Evolutionary conservation across 2,329 filamentous ascomycete species (phyloP), one percentile per base, ranked within the genome.

Genomic region (Hypoxylon sp.): DNA sequence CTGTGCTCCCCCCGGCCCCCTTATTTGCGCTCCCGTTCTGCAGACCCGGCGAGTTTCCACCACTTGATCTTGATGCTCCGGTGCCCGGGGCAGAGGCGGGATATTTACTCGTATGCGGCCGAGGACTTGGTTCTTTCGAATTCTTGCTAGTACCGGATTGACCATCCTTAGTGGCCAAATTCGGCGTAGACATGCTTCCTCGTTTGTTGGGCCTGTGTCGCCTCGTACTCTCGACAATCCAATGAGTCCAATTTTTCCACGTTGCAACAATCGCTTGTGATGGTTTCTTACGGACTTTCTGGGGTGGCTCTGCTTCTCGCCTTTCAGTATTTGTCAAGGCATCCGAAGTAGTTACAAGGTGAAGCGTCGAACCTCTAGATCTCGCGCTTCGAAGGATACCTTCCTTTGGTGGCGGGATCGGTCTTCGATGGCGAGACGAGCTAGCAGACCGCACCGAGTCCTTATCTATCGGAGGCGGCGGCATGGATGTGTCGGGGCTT

Each of bases 351-450:
- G 91, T 91, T 39, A 96, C 93, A 4, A 96, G 86, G 74, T 97
- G 93, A 30, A 97, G 84, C 67, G 93, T 95, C 69, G 93, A 97
- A 44, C 92, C 91, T 63, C 92, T 85, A 68, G 91, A 91, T 70
- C 90, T 84, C 62, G 91, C 88, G 66, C 88, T 89, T 68, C 88
- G 82, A 58, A 90, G 76, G 10, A 87, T 79, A 13, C 88, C 87
- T 75, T 97, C 94, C 76, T 97, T 97, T 1, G 94, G 93, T 43
- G 94, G 94, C 8, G 91, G 92, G 41, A 92, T 83, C 5, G 94
- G 87, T 37, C 85, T 90, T 49, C 92, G 88, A 64, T 91, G 89
- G 63, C 90, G 84, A 28, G 92, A 93, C 11, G 93, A 93, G 72
- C 91, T 93, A 20, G 85, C 85, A 17, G 91, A 94, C 32, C 92